These are phyloP conservation scores for Solanum chiquidenum DNA, from an alignment of 257 asterid species.

Conservation along the genomic window DNA sequence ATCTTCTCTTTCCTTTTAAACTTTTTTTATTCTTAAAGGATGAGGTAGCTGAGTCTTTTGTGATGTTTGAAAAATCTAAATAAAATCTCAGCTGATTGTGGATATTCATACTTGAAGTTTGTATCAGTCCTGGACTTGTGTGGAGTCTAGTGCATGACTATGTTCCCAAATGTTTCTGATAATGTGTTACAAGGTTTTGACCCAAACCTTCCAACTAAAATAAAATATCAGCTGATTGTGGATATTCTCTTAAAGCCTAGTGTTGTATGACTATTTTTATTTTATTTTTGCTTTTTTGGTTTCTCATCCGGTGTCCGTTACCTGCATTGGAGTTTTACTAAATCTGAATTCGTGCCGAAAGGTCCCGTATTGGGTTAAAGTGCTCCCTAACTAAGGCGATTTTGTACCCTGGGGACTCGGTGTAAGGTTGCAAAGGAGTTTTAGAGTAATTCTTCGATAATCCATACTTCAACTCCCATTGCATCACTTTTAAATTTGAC, in stretches of 20 bases:
- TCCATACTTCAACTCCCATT: background rate
- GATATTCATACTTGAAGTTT: background rate
- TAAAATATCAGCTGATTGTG: too few species aligned
- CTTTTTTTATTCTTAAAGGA: background rate
- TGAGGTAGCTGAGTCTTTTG: background rate
- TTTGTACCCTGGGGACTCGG: background rate
- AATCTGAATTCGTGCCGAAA: background rate
- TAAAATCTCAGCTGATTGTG: background rate
- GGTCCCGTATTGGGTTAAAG: background rate
- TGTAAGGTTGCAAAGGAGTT: background rate
- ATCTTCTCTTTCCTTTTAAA: background rate
- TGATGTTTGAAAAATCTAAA: background rate
- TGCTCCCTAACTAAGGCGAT: background rate
- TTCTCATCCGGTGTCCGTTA: background rate
- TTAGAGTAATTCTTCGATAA: background rate
- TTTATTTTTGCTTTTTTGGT: too few species aligned
- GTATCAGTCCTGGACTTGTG: background rate
- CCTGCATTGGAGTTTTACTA: background rate
- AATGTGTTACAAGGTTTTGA: background rate
- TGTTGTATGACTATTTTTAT: background rate
- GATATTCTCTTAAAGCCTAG: background rate
- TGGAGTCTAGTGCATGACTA: background rate
- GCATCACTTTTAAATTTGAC: background rate
- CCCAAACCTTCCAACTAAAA: background rate
- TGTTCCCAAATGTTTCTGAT: background rate